Conservation (phyloP, 345 rosid genomes). For the Hevea brasiliensis region DNA sequence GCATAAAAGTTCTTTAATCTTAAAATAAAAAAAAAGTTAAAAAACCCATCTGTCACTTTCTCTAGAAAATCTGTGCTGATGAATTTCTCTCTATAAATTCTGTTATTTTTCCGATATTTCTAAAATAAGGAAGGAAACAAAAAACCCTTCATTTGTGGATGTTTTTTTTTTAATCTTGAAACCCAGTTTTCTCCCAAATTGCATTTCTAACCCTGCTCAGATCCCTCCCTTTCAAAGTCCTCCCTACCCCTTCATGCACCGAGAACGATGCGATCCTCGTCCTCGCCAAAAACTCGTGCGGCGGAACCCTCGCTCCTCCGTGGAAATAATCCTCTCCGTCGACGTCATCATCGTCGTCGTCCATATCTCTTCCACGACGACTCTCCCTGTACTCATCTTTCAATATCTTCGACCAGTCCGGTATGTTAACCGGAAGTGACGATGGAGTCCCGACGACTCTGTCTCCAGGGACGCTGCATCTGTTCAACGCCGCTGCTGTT, state of each 20-base stretch:
- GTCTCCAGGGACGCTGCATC: not conserved
- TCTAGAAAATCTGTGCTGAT: not conserved
- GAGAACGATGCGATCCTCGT: slow-evolving; percentile 86
- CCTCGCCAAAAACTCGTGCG: slow-evolving; percentile 88
- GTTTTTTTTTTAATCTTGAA: slow-evolving; percentile 52
- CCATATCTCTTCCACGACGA: slow-evolving; percentile 39
- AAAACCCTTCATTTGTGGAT: not conserved
- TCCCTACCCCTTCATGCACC: slow-evolving; percentile 93
- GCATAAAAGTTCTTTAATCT: too few species aligned
- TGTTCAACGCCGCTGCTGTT: slow-evolving; percentile 8
- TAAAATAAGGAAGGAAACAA: too few species aligned
- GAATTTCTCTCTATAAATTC: not conserved
- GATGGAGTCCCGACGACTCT: slow-evolving; percentile 37
- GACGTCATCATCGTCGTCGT: slow-evolving; percentile 35
- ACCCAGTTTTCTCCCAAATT: slow-evolving; percentile 94
- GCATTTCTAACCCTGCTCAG: slow-evolving; percentile 95
- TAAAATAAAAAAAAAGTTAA: too few species aligned
- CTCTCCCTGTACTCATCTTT: slow-evolving; percentile 62
- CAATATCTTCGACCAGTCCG: slow-evolving; percentile 98
- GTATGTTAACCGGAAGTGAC: slow-evolving; percentile 86
- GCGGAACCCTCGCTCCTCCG: slow-evolving; percentile 65
- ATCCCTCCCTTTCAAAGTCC: slow-evolving; percentile 98
- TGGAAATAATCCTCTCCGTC: slow-evolving; percentile 43
- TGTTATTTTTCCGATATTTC: too few species aligned
- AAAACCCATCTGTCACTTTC: not conserved